These are phyloP conservation scores for Francoa sonchifolia DNA, from an alignment of 441 rosid species.

Conservation along the genomic window DNA sequence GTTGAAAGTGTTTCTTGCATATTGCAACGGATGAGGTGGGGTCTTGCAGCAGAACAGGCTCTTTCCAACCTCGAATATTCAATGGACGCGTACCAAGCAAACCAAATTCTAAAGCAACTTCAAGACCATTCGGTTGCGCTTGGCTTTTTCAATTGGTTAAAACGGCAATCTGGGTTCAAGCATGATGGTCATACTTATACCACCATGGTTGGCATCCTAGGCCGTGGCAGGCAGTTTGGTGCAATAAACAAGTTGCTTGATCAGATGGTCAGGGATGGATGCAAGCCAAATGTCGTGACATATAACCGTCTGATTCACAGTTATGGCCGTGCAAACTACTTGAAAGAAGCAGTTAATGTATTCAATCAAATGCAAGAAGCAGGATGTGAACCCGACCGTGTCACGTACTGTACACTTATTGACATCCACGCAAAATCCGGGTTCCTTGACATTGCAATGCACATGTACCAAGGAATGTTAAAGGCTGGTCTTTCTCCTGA, in stretches of 20 bases:
- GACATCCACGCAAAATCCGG: constrained; percentile 96
- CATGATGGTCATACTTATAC: constrained; percentile 89
- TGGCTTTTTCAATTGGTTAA: constrained; percentile 74
- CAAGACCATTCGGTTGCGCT: constrained; percentile 69
- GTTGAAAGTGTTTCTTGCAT: constrained; percentile 49
- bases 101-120: constrained; percentile 73
- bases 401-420: constrained; percentile 77
- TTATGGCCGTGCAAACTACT: constrained; percentile 83
- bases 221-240: constrained; percentile 68
- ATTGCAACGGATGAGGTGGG: constrained; percentile 48
- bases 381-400: constrained; percentile 76
- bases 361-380: constrained; percentile 61
- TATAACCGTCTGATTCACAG: constrained; percentile 81
- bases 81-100: constrained; percentile 72
- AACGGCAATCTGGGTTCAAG: constrained; percentile 48
- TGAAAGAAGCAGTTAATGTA: constrained; percentile 56
- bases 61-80: constrained; percentile 37
- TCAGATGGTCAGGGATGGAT: constrained; percentile 71
- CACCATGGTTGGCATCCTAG: constrained; percentile 87
- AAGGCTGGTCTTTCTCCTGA: constrained; percentile 77
- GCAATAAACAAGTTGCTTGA: constrained; percentile 54
- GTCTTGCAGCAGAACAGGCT: constrained; percentile 58
- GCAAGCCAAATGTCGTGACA: constrained; percentile 75
- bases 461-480: constrained; percentile 67
- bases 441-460: constrained; percentile 76